Evolutionary conservation across 139 green algal species (phyloP), one percentile per base, ranked within the genome.

Genomic region (Tetradesmus obliquus): DNA sequence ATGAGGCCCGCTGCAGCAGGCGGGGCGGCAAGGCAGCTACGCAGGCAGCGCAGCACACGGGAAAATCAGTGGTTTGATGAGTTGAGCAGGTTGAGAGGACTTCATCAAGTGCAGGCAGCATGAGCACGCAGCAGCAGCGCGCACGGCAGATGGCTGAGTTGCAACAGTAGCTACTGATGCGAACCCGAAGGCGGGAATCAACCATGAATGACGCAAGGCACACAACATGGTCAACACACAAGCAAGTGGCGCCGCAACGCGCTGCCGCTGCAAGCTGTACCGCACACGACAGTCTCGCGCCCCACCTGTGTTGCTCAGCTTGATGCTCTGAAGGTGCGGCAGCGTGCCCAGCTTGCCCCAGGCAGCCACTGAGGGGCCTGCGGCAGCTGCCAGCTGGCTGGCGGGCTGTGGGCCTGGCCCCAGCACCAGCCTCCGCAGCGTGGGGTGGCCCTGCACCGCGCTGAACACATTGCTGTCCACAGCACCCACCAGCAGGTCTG

Each of bases 241-340:
- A 76, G 32, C 51, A 24, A 54, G 4, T 76, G 20, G n/a, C 10
- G n/a, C 15, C 12, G 1, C 9, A 84, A 58, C 19, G 22, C 13
- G 5, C 20, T 57, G 79, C 22, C 13, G 8, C 32, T 57, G 79
- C 17, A 13, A 53, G 9, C 6, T 66, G 57, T 9, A 66, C 8
- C 57, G 7, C 45, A 86, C 3, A 62, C 15, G 10, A 6, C 3
- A 62, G 13, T 5, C 15, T 66, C 19, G 51, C 54, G 8, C 15
- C 81, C 71, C 84, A 89, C 84, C 32, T 60, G 84, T 45, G 17
- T 82, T 60, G 20, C 32, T 15, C 0, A 89, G 6, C 24, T 89
- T 89, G 32, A 89, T 22, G 19, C 10, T 81, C 60, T 89, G 51
- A 60, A 89, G 84, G 10, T 89, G 24, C 19, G 84, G 60, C 45